Percentiles rank a stretch among this genome's conserved stretches.
phyloP scores from a whole-genome alignment of 2,329 filamentous ascomycete species.

The Pseudogymnoascus sp. region DNA sequence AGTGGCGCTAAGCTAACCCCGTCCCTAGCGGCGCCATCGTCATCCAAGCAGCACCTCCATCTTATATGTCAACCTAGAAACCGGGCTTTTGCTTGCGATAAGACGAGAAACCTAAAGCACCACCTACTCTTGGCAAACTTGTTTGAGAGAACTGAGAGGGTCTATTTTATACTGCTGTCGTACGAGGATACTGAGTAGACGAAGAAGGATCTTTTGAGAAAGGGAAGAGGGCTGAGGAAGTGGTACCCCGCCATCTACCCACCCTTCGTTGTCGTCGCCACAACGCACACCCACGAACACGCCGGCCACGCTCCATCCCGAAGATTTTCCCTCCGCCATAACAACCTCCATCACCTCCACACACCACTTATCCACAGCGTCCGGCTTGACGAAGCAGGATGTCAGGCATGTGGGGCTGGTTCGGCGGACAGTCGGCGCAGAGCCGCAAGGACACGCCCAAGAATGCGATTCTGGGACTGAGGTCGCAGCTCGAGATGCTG shows the following conservation, averaged over 20 bases:
- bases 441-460: conserved; percentile 92
- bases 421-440: conserved; percentile 73
- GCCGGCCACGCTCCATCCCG: too few species aligned
- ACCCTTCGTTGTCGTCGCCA: background rate
- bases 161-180: background rate
- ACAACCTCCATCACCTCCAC: too few species aligned
- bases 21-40: background rate
- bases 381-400: conserved; percentile 37
- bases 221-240: background rate
- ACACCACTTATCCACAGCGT: too few species aligned
- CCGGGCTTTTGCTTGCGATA: background rate
- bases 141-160: too few species aligned
- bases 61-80: background rate
- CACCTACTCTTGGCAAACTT: too few species aligned
- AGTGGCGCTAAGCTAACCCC: background rate
- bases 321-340: too few species aligned
- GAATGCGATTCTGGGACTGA: conserved; percentile 85
- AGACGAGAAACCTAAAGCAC: background rate
- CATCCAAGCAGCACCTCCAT: background rate
- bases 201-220: background rate
- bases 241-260: background rate
- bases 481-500: conserved; percentile 91
- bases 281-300: background rate
- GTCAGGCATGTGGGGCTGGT: conserved; percentile 78
- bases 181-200: background rate